Evolutionary conservation across 2,329 filamentous ascomycete genomes (phyloP).

Genomic region (Cladosporium cucumerinum): DNA sequence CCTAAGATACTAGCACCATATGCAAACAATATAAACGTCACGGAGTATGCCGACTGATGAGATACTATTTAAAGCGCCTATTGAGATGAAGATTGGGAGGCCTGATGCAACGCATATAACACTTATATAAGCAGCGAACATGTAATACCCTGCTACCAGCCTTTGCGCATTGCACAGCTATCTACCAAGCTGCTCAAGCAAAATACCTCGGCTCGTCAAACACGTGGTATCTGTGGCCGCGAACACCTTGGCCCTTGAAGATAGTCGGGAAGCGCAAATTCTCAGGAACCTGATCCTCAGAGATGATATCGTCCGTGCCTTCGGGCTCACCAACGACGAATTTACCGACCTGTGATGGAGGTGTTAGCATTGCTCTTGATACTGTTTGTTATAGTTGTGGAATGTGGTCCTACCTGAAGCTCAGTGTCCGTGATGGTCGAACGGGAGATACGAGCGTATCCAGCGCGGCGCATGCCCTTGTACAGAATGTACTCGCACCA

Average conservation of each 20-base stretch:
- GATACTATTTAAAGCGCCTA: too few relatives aligned
- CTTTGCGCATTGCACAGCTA: background rate
- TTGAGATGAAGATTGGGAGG: too few relatives aligned
- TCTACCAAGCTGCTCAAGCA: conserved; percentile 20
- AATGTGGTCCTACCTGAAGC: conserved; percentile 62
- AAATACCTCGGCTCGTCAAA: conserved; percentile 83
- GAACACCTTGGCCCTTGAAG: conserved; percentile 80
- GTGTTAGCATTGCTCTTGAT: conserved; percentile 16
- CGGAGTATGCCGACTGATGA: too few relatives aligned
- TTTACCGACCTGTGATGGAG: conserved; percentile 65
- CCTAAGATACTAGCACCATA: too few relatives aligned
- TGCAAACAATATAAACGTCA: too few relatives aligned
- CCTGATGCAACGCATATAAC: background rate
- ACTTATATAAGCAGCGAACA: background rate
- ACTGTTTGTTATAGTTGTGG: background rate
- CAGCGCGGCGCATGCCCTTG: conserved; percentile 79
- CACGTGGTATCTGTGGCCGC: conserved; percentile 90
- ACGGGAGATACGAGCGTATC: conserved; percentile 85
- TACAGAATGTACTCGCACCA: conserved; percentile 99
- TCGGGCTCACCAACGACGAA: conserved; percentile 76
- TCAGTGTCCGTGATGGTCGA: conserved; percentile 96
- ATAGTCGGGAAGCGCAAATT: conserved; percentile 79
- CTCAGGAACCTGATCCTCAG: conserved; percentile 70
- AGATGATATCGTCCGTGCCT: conserved; percentile 62
- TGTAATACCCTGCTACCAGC: background rate